Conservation (phyloP, 805 yeast species). For the Metschnikowia kofuensis region DNA sequence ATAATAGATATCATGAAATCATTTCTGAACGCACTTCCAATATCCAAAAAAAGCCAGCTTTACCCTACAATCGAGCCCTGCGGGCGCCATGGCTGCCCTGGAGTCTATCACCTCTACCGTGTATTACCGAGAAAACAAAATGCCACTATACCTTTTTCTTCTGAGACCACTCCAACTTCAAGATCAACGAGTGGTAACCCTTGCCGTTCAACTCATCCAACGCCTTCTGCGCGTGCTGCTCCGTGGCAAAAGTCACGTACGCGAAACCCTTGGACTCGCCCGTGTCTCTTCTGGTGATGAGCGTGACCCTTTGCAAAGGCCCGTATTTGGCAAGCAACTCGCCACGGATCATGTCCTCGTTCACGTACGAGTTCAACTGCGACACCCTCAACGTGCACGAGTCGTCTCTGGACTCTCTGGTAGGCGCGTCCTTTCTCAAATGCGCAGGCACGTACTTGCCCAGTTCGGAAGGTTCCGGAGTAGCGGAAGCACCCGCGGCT, state of each 20-base stretch:
- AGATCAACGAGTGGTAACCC: constrained; percentile 88
- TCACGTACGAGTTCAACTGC: constrained; percentile 82
- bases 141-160: constrained; percentile 33
- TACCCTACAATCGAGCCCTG: neutral
- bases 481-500: constrained; percentile 38
- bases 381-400: constrained; percentile 84
- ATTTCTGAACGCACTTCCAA: too few species aligned
- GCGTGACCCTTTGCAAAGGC: constrained; percentile 68
- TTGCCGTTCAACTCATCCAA: constrained; percentile 76
- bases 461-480: constrained; percentile 25
- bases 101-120: neutral
- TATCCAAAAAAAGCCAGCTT: too few species aligned
- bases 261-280: constrained; percentile 96
- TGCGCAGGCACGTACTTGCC: constrained; percentile 44
- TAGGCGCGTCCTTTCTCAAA: constrained; percentile 44
- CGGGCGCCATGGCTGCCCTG: neutral
- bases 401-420: constrained; percentile 67
- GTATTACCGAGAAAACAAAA: neutral
- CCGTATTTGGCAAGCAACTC: constrained; percentile 70
- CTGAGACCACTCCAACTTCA: constrained; percentile 47
- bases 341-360: constrained; percentile 73
- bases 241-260: constrained; percentile 75
- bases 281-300: constrained; percentile 89
- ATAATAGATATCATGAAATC: too few species aligned
- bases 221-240: constrained; percentile 71